Percentiles rank a stretch among this genome's conserved stretches.
These are phyloP conservation scores for Suillus americanus DNA, from an alignment of 768 basidiomycete species.

Conservation along the genomic window DNA sequence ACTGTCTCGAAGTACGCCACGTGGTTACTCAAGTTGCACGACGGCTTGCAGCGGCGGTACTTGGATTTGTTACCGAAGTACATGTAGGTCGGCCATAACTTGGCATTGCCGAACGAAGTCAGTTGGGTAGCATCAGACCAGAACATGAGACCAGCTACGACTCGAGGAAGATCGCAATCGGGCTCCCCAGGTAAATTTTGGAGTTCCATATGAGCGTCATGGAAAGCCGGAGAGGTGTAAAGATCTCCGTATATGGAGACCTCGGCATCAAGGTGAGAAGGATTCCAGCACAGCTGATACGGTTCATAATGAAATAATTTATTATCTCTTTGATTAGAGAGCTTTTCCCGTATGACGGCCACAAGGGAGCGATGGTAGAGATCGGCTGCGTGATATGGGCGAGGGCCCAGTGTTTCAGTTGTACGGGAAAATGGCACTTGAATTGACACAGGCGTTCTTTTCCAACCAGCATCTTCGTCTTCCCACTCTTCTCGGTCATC, in stretches of 20 bases:
- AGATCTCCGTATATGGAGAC: constrained; percentile 14
- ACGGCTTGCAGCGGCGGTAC: constrained; percentile 9
- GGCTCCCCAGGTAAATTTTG: too few relatives aligned
- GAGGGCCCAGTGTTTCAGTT: constrained; percentile 5
- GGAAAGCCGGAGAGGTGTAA: constrained; percentile 13
- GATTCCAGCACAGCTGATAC: constrained; percentile 15
- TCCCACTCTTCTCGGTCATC: constrained; percentile 5
- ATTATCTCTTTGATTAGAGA: constrained; percentile 9
- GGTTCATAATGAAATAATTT: constrained; percentile 17
- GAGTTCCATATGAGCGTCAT: constrained; percentile 12
- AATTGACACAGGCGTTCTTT: constrained; percentile 7
- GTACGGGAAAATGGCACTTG: constrained; percentile 11
- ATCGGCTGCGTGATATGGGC: too few relatives aligned
- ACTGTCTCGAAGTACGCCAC: constrained; percentile 12
- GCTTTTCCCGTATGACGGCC: constrained; percentile 17
- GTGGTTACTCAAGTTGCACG: constrained; percentile 10
- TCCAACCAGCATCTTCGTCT: constrained; percentile 17
- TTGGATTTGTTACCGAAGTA: too few relatives aligned
- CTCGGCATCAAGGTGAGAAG: background rate
- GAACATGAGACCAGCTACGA: too few relatives aligned
- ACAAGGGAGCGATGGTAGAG: constrained; percentile 12
- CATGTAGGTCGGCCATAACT: too few relatives aligned
- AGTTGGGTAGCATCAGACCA: too few relatives aligned
- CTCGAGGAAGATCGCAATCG: too few relatives aligned
- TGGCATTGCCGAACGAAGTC: too few relatives aligned